Base-by-base conservation (phyloP, 305 asterid species). In the Andrographis paniculata region DNA sequence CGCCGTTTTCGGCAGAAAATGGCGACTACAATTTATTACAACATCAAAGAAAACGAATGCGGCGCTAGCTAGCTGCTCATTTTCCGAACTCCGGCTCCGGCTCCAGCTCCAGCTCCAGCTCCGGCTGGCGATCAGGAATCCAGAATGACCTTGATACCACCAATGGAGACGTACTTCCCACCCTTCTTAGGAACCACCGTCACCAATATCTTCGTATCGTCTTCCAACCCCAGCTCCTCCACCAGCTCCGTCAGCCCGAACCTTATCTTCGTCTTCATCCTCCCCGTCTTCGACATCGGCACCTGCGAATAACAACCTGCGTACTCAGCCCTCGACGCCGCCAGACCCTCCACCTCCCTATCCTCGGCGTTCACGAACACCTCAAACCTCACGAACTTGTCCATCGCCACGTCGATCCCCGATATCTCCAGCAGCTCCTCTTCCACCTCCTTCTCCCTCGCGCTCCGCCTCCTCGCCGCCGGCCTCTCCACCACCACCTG, bases 331-430 rank as follows among this genome's bases (percentile, higher is more conserved):
- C 63, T 67, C 33, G 55, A 71, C 4, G 3, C 12, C 14, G 3
- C 12, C 14, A 68, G 53, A 5, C 56, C 63, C 9, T 63, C 55
- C 0, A 64, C 52, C 54, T 58, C 52, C 17, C 56, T 69, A 27
- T 64, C 72, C 18, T 72, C 79, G 17, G 67, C 79, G n/a, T 72
- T 68, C 20, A 72, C 54, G 14, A 45, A 72, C n/a, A 67, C 79
- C 44, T 67, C 75, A 12, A 72, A 72, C 61, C 48, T 49, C 42
- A 67, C 60, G 33, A 58, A 57, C 17, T 45, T 58, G 1, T 54
- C 56, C 0, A 40, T 45, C 38, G 61, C 68, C 16, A 60, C 62
- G 21, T 64, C 72, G 1, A 67, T 64, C 52, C 69, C 72, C 30
- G 60, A 58, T 5, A 72, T 67, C 52, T 44, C 66, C 48, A 72